Percentiles rank a stretch among this genome's conserved stretches.
Conservation (phyloP, 2,329 filamentous ascomycete species). For the Lachnellula hyalina region DNA sequence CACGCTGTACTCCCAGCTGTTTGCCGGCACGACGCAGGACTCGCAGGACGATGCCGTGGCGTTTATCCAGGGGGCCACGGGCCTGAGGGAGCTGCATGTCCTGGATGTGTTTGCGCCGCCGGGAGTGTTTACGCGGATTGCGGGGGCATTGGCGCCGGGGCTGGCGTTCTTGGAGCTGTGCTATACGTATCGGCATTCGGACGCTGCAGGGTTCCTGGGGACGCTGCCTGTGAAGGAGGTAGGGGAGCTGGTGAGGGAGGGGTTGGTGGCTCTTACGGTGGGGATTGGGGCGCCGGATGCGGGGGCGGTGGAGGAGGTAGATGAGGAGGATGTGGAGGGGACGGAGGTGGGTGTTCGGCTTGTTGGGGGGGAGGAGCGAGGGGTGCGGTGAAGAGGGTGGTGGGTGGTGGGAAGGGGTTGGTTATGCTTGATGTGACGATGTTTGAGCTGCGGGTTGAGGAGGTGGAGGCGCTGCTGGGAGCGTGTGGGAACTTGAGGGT, state of each 20-base stretch:
- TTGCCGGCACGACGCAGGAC: constrained; percentile 38
- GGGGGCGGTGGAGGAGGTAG: constrained; percentile 1
- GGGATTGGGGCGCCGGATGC: constrained; percentile 16
- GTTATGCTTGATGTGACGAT: constrained; percentile 34
- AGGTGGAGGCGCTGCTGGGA: constrained; percentile 33
- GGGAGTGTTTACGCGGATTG: constrained; percentile 35
- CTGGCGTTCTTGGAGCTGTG: constrained; percentile 42
- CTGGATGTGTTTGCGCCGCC: constrained; percentile 41
- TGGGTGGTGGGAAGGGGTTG: constrained; percentile 20
- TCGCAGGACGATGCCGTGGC: constrained; percentile 35
- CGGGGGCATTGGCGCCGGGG: constrained; percentile 21
- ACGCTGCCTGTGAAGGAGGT: constrained; percentile 15
- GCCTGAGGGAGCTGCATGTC: constrained; percentile 39
- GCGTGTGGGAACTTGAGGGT: constrained; percentile 35
- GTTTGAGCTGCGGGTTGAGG: constrained; percentile 34
- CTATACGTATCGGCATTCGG: constrained; percentile 41
- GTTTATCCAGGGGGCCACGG: constrained; percentile 32
- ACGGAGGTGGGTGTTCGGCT: constrained; percentile 18
- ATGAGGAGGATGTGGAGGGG: constrained; percentile 24
- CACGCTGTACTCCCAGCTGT: constrained; percentile 41
- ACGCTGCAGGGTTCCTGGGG: constrained; percentile 14
- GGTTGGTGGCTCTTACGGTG: constrained; percentile 15
- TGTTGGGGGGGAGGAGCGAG: constrained; percentile 4
- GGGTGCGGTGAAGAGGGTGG: constrained; percentile 13
- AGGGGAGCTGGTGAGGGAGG: constrained; percentile 9